These are phyloP conservation scores for Phytopythium montanum DNA, from an alignment of 352 stramenopile species.

Conservation along the genomic window DNA sequence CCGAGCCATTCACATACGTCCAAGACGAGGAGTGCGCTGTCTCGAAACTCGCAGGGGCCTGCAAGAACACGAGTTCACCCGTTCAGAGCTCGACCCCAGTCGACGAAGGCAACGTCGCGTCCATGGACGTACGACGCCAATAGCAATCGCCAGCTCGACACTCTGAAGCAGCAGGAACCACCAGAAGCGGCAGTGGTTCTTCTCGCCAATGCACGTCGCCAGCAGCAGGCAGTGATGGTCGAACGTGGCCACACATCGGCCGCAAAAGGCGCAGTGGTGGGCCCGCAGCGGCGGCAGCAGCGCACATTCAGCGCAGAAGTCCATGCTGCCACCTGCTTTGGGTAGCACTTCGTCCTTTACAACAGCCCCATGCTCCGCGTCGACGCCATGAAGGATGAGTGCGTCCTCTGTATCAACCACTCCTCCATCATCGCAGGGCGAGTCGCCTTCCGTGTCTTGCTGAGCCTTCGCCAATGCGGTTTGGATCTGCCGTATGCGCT, in stretches of 20 bases:
- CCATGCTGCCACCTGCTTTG: constrained; percentile 6
- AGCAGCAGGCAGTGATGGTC: constrained; percentile 92
- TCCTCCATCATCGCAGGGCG: neutral
- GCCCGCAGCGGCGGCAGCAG: constrained; percentile 59
- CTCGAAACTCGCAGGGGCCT: constrained; percentile 14
- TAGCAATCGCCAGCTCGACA: constrained; percentile 18
- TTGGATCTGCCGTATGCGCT: constrained; percentile 29
- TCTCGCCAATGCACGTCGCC: constrained; percentile 86
- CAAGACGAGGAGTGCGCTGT: constrained; percentile 12
- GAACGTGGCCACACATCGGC: constrained; percentile 85
- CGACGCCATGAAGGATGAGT: neutral
- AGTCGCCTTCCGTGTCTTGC: neutral
- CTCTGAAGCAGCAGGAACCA: constrained; percentile 48
- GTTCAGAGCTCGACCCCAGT: neutral
- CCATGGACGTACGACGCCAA: constrained; percentile 17
- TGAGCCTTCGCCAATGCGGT: constrained; percentile 11
- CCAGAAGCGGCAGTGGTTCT: constrained; percentile 89
- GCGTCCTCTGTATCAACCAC: neutral
- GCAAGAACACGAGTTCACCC: neutral
- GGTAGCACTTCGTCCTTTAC: neutral
- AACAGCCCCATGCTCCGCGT: neutral
- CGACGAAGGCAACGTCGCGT: neutral
- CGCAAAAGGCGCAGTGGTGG: constrained; percentile 82
- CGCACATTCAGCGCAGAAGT: constrained; percentile 30
- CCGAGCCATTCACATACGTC: constrained; percentile 16